Evolutionary conservation across 345 rosid genomes (phyloP).

Genomic region (Gossypium longicalyx): DNA sequence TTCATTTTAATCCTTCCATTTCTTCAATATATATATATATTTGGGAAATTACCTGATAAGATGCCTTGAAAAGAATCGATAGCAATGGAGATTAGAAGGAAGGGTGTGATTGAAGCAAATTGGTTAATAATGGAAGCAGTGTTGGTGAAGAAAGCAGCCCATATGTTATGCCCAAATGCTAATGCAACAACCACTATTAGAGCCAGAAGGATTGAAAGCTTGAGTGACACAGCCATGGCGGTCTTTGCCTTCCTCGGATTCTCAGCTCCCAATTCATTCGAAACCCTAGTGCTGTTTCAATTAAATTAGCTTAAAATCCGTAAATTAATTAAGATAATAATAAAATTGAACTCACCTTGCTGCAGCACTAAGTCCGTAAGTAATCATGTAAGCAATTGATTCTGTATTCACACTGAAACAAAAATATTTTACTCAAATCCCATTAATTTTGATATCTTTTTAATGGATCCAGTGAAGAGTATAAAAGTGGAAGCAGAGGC

Average conservation of each 20-base stretch:
- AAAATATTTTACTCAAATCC: not conserved
- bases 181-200: constrained; percentile 37
- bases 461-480: too few relatives aligned
- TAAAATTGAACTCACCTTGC: constrained; percentile 52
- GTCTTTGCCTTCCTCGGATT: constrained; percentile 39
- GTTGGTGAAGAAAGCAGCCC: constrained; percentile 60
- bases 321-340: not conserved
- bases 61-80: constrained; percentile 67
- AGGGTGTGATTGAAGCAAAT: constrained; percentile 52
- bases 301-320: not conserved
- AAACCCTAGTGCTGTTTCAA: constrained; percentile 62
- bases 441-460: too few relatives aligned
- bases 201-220: constrained; percentile 53
- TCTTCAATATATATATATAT: too few relatives aligned
- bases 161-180: constrained; percentile 48
- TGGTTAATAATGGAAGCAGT: constrained; percentile 31
- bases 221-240: constrained; percentile 44
- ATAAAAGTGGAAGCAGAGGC: too few relatives aligned
- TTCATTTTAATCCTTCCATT: not conserved
- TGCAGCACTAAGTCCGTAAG: constrained; percentile 75
- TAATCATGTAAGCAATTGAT: constrained; percentile 57
- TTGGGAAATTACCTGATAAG: constrained; percentile 45
- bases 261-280: constrained; percentile 76
- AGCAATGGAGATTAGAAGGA: constrained; percentile 53
- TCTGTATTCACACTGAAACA: constrained; percentile 54